Percentiles rank a stretch among this genome's conserved stretches.
phyloP scores from a whole-genome alignment of 352 stramenopile genomes.

The Halophytophthora batemanensis region DNA sequence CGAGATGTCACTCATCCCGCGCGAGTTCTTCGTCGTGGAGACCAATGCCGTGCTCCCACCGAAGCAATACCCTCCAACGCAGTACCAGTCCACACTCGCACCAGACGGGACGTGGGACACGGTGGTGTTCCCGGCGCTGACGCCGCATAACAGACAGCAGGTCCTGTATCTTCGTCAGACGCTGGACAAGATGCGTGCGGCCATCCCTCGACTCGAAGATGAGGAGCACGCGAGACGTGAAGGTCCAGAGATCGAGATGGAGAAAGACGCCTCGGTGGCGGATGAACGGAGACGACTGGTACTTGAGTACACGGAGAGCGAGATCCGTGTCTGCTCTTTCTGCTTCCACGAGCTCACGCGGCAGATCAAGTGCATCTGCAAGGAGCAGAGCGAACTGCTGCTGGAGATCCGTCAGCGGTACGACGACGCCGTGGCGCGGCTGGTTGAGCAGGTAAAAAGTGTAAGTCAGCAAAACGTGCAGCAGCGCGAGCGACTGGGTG shows the following conservation, averaged over 20 bases:
- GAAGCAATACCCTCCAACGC: constrained; percentile 42
- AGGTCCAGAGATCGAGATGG: constrained; percentile 2
- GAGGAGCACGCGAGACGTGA: constrained; percentile 2
- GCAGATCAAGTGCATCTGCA: constrained; percentile 75
- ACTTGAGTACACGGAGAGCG: constrained; percentile 47
- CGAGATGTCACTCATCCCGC: constrained; percentile 51
- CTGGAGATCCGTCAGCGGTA: constrained; percentile 56
- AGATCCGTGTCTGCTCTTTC: constrained; percentile 64
- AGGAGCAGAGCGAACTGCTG: constrained; percentile 71
- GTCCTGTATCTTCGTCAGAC: constrained; percentile 62
- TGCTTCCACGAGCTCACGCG: constrained; percentile 75
- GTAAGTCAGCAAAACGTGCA: constrained; percentile 20
- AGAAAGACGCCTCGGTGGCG: constrained; percentile 2
- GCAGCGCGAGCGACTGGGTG: constrained; percentile 25
- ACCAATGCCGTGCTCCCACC: constrained; percentile 55
- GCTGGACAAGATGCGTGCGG: constrained; percentile 49
- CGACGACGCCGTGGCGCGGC: constrained; percentile 28
- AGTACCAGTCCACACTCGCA: constrained; percentile 62
- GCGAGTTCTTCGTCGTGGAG: constrained; percentile 80
- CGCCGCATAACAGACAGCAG: constrained; percentile 63
- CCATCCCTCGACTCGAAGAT: constrained; percentile 17
- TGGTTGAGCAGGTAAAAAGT: constrained; percentile 18
- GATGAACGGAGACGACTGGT: constrained; percentile 21
- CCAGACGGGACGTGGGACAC: constrained; percentile 54
- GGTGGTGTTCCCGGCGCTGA: constrained; percentile 66